These are phyloP conservation scores for Priceomyces medius DNA, from an alignment of 805 yeast genomes.

Conservation along the genomic window DNA sequence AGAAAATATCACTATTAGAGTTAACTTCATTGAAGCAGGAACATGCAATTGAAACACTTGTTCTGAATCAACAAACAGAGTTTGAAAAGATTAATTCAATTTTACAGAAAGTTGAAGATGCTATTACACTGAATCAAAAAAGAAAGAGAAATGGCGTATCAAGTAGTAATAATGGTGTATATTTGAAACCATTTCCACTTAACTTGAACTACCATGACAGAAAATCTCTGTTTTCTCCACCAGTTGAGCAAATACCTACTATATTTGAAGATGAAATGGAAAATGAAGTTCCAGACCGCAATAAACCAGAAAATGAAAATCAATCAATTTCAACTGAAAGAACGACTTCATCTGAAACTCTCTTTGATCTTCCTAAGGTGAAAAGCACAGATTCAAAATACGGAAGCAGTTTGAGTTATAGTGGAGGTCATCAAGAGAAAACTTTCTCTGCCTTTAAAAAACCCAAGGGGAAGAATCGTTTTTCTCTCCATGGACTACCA, in stretches of 20 bases:
- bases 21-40: slow-evolving; percentile 9
- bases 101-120: slow-evolving; percentile 10
- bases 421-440: neutral
- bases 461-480: slow-evolving; percentile 3
- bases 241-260: slow-evolving; percentile 8
- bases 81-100: slow-evolving; percentile 9
- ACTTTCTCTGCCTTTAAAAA: neutral
- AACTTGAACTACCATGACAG: slow-evolving; percentile 9
- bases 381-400: neutral
- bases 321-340: neutral
- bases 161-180: neutral
- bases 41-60: slow-evolving; percentile 10
- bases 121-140: neutral
- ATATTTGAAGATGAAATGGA: slow-evolving; percentile 10
- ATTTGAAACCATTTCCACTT: slow-evolving; percentile 20
- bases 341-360: neutral
- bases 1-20: slow-evolving; percentile 7
- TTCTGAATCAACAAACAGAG: slow-evolving; percentile 10
- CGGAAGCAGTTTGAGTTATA: neutral
- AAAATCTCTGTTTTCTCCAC: neutral
- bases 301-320: neutral
- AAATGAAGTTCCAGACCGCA: neutral
- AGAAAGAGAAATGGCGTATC: neutral
- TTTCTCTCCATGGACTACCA: slow-evolving; percentile 17
- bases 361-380: neutral